Evolutionary conservation across 495 filamentous ascomycete genomes (phyloP).

Genomic region (Podospora bellae-mahoneyi): DNA sequence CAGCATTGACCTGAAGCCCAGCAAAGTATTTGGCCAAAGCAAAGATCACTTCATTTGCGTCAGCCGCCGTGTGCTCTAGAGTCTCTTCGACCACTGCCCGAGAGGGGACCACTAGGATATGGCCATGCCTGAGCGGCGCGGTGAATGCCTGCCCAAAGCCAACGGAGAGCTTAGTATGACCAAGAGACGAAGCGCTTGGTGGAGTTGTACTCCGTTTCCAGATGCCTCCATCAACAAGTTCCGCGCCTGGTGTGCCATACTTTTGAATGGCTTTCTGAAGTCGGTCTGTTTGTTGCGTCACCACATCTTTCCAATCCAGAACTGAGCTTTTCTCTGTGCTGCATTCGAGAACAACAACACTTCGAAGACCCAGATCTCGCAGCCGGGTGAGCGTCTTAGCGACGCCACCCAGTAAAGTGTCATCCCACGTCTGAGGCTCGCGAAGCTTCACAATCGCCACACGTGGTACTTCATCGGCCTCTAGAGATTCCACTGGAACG

Average conservation of each 20-base stretch:
- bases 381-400: slow-evolving; percentile 82
- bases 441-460: slow-evolving; percentile 84
- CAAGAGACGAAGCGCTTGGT: slow-evolving; percentile 11
- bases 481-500: slow-evolving; percentile 23
- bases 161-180: slow-evolving; percentile 36
- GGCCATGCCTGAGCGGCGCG: slow-evolving; percentile 65
- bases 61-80: slow-evolving; percentile 52
- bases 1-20: slow-evolving; percentile 45
- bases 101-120: slow-evolving; percentile 73
- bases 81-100: slow-evolving; percentile 63
- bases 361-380: slow-evolving; percentile 70
- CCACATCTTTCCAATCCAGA: slow-evolving; percentile 37
- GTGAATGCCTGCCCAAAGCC: slow-evolving; percentile 57
- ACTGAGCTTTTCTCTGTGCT: slow-evolving; percentile 34
- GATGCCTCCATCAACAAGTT: slow-evolving; percentile 65
- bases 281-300: slow-evolving; percentile 66
- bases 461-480: slow-evolving; percentile 55
- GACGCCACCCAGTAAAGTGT: slow-evolving; percentile 67
- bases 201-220: slow-evolving; percentile 32
- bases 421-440: slow-evolving; percentile 63
- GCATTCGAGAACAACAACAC: slow-evolving; percentile 78
- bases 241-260: slow-evolving; percentile 60
- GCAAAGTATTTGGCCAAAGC: slow-evolving; percentile 71
- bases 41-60: slow-evolving; percentile 65
- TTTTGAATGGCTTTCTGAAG: slow-evolving; percentile 68